Conservation (phyloP, 768 basidiomycete species). For the Boletus sp. region DNA sequence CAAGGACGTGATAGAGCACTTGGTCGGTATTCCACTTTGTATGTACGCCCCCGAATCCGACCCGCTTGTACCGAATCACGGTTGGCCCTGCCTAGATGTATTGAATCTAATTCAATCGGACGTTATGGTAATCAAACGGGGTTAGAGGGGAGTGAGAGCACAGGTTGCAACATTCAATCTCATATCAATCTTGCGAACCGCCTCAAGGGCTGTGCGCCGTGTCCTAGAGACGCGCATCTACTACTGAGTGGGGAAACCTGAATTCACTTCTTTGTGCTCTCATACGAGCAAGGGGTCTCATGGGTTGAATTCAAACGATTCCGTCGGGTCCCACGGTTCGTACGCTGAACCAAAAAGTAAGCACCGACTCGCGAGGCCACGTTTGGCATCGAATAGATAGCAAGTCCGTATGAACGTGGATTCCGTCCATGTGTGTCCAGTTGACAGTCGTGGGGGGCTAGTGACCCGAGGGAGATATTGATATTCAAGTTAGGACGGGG, state of each 20-base stretch:
- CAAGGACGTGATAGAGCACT: slow-evolving; percentile 8
- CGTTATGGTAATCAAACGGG: slow-evolving; percentile 6
- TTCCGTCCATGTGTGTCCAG: background rate
- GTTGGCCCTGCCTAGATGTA: slow-evolving; percentile 6
- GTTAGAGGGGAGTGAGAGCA: slow-evolving; percentile 10
- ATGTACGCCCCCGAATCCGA: background rate
- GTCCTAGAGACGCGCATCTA: slow-evolving; percentile 12
- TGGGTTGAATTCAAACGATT: slow-evolving; percentile 12
- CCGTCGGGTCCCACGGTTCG: slow-evolving; percentile 5
- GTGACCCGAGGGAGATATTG: background rate
- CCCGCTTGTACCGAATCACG: slow-evolving; percentile 5
- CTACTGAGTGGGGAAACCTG: background rate
- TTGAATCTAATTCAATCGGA: slow-evolving; percentile 10
- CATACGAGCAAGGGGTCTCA: background rate
- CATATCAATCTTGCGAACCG: slow-evolving; percentile 13
- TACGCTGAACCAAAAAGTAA: background rate
- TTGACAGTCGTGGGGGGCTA: background rate
- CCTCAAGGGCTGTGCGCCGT: slow-evolving; percentile 14
- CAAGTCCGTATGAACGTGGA: slow-evolving; percentile 14
- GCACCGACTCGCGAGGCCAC: background rate
- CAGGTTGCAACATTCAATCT: slow-evolving; percentile 9
- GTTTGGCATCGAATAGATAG: background rate
- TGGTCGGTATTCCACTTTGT: background rate
- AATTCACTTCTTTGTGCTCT: background rate
- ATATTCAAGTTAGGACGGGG: background rate